Evolutionary conservation across 768 basidiomycete genomes (phyloP), one percentile per base, ranked within the genome.

Genomic region (Postia placenta): DNA sequence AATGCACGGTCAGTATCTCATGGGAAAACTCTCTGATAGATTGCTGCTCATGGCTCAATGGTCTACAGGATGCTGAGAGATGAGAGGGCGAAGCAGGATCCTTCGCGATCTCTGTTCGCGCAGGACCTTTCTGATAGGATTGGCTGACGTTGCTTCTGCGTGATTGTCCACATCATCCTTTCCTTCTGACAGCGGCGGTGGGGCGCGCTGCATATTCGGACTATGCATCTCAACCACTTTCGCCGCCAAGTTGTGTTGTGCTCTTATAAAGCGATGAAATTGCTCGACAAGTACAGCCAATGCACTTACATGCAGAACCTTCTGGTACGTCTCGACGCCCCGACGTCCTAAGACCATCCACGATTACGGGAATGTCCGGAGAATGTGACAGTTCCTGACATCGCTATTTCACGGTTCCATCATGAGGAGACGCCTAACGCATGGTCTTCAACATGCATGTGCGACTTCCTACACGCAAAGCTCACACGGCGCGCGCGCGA

Each of bases 51-150:
- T 9, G 7, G 20, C 20, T 17, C 19, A 17, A 15, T 41, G 39
- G 52, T 26, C 27, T 39, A 9, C 57, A 94, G 92, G 41, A 87
- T 95, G 85, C 69, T 96, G 55, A 92, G 87, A 66, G 93, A 96
- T 64, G 89, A 92, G 22, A 83, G 93, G 3, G 66, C 79, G 28
- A 84, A 83, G 55, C 63, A 73, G 39, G 69, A 74, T 36, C 66
- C 75, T 19, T 65, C 67, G 7, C 71, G 73, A 17, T 78, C 82
- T 0, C 56, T 81, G 28, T 78, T 80, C 56, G 60, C 63, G 20
- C 60, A 69, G 40, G 77, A 81, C 49, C 63, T 69, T 36, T 65
- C 74, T 4, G 78, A 80, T 58, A 64, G 70, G 24, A 53, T 75
- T 26, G 74, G 64, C 48, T 73, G 17, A 5, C 33, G 11, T 3